phyloP scores from a whole-genome alignment of 768 basidiomycete species.

The Daedaleopsis sinensis region DNA sequence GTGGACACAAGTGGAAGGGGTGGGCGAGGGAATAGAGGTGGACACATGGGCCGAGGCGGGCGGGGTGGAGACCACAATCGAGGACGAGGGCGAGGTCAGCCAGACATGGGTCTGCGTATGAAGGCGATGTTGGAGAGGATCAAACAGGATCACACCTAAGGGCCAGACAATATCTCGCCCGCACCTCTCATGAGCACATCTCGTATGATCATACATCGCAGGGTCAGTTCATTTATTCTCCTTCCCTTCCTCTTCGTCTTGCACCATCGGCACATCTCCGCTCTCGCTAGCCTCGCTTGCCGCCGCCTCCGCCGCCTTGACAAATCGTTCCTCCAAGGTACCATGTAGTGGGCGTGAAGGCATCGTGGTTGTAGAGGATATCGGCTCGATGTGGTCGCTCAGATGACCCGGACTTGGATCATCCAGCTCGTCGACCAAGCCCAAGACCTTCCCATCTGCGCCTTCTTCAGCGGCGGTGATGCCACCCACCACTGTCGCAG shows the following conservation, averaged over 20 bases:
- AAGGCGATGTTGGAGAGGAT: constrained; percentile 85
- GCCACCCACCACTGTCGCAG: constrained; percentile 37
- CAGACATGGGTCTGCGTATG: constrained; percentile 89
- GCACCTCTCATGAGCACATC: too few species aligned
- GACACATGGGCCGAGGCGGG: constrained; percentile 27
- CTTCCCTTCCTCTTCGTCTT: constrained; percentile 50
- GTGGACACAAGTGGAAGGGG: constrained; percentile 28
- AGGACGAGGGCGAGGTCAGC: constrained; percentile 48
- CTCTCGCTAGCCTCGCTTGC: constrained; percentile 7
- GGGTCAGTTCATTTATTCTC: constrained; percentile 46
- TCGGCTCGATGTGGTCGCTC: constrained; percentile 76
- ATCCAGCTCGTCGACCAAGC: constrained; percentile 85
- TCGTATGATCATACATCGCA: background rate
- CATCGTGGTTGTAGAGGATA: constrained; percentile 61
- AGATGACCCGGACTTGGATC: constrained; percentile 84
- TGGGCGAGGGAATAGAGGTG: constrained; percentile 23
- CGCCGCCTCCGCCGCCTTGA: constrained; percentile 48
- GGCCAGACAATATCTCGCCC: too few species aligned
- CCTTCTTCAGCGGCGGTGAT: constrained; percentile 36
- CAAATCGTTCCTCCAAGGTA: constrained; percentile 65
- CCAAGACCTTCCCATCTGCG: constrained; percentile 54
- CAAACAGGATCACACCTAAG: constrained; percentile 56
- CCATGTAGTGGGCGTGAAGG: constrained; percentile 48
- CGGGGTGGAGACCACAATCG: constrained; percentile 43
- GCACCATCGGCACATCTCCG: constrained; percentile 20